Base-by-base conservation (phyloP, 2,329 filamentous ascomycete genomes). In the Aspergillus uvarum region DNA sequence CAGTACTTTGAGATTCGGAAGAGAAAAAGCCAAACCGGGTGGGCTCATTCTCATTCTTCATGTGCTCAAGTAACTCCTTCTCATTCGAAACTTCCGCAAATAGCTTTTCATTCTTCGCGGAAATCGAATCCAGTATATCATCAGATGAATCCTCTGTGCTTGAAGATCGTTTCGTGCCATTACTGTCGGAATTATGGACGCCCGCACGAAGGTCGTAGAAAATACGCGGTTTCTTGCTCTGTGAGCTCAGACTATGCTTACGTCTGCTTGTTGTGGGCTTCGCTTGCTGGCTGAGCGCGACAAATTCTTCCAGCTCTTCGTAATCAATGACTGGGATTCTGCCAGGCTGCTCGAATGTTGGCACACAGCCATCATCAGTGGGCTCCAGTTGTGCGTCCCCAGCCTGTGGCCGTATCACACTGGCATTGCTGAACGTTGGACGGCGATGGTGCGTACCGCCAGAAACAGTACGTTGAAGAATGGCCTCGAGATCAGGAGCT, bases 11-110 rank as follows among this genome's bases (percentile, higher is more conserved):
- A 77, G 92, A 89, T 57, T 95, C 91, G 0, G 95, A 97, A 0
- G 93, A 97, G 77, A 99, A 99, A 79, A 98, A 97, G 64, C 93
- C 95, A 80, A 96, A 98, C 4, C 94, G 87, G 72, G 93, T 95
- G 32, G 86, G 83, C 60, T 91, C 88, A 51, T 82, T 73, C 42
- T 77, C 74, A 67, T 83, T 77, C 47, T 74, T 74, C 4, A 75
- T 69, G 4, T 68, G 68, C 14, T 74, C 68, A 4, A 74, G 64
- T 22, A 70, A 60, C 44, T 70, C 68, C 63, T 76, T 76, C 59
- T 75, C 74, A 58, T 74, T 66, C 32, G 73, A 51, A 4, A 66
- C 58, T 35, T 73, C 69, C 31, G 57, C 59, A 3, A 65, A 64
- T 5, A 63, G 42, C 52, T 73, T 81, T 55, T 82, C 80, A 62